Evolutionary conservation across 768 basidiomycete genomes (phyloP).

Genomic region (Suillus americanus): DNA sequence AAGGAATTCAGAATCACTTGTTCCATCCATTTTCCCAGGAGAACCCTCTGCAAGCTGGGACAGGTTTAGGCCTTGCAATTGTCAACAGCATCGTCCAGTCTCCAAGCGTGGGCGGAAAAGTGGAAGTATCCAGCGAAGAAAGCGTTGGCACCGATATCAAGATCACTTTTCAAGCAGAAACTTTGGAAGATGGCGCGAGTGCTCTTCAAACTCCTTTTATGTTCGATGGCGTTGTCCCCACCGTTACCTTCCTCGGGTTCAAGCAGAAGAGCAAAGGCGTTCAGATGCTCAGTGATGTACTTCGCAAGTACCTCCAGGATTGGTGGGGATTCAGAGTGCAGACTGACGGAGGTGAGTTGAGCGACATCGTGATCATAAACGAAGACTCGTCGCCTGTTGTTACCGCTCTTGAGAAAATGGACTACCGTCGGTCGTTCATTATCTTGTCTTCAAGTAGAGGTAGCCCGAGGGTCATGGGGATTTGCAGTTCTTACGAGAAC

Average conservation of each 20-base stretch:
- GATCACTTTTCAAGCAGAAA: slow-evolving; percentile 76
- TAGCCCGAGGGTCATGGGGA: slow-evolving; percentile 57
- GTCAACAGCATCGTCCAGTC: slow-evolving; percentile 91
- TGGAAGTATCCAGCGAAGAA: slow-evolving; percentile 93
- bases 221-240: slow-evolving; percentile 42
- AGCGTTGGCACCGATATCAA: slow-evolving; percentile 90
- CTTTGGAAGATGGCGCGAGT: slow-evolving; percentile 39
- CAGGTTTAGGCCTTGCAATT: slow-evolving; percentile 91
- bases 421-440: slow-evolving; percentile 67
- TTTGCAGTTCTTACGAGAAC: slow-evolving; percentile 69
- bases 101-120: slow-evolving; percentile 83
- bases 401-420: slow-evolving; percentile 54
- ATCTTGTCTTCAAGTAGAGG: slow-evolving; percentile 73
- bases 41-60: slow-evolving; percentile 90
- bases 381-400: slow-evolving; percentile 65
- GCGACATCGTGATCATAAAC: slow-evolving; percentile 80
- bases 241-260: slow-evolving; percentile 74
- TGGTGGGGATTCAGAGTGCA: slow-evolving; percentile 76
- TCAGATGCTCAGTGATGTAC: slow-evolving; percentile 60
- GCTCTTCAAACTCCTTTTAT: slow-evolving; percentile 48
- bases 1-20: slow-evolving; percentile 67
- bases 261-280: slow-evolving; percentile 61
- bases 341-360: slow-evolving; percentile 41
- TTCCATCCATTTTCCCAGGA: slow-evolving; percentile 99
- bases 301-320: slow-evolving; percentile 62